Percentiles rank a stretch among this genome's conserved stretches.
These are phyloP conservation scores for Fusarium sp. DNA, from an alignment of 2,329 filamentous ascomycete species.

Conservation along the genomic window DNA sequence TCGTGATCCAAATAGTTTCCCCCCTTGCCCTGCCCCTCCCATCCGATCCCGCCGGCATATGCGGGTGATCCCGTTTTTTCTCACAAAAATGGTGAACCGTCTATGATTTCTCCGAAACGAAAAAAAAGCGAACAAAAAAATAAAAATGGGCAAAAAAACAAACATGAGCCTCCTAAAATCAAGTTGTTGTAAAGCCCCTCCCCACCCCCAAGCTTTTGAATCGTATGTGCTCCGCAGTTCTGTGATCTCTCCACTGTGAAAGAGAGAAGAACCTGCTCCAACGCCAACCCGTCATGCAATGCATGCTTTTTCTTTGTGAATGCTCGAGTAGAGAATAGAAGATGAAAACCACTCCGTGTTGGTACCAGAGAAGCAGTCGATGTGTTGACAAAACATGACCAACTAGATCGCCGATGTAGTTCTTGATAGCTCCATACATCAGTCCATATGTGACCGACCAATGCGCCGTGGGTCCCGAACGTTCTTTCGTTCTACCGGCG, in stretches of 20 bases:
- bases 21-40: background rate
- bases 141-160: background rate
- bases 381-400: background rate
- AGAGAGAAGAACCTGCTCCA: slow-evolving; percentile 21
- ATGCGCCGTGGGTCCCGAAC: slow-evolving; percentile 7
- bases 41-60: background rate
- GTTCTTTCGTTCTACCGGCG: slow-evolving; percentile 21
- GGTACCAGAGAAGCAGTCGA: slow-evolving; percentile 6
- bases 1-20: slow-evolving; percentile 14
- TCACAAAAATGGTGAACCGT: slow-evolving; percentile 26
- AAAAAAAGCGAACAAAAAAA: slow-evolving; percentile 1
- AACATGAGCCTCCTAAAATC: background rate
- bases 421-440: slow-evolving; percentile 15
- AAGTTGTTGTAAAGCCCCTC: background rate
- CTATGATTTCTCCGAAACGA: slow-evolving; percentile 23
- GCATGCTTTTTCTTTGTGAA: slow-evolving; percentile 35
- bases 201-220: background rate
- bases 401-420: slow-evolving; percentile 20
- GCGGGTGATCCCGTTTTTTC: slow-evolving; percentile 10
- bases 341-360: slow-evolving; percentile 10
- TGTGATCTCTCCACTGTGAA: slow-evolving; percentile 8
- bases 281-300: slow-evolving; percentile 35
- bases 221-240: slow-evolving; percentile 1
- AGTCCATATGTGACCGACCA: slow-evolving; percentile 1
- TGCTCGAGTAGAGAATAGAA: slow-evolving; percentile 13